Evolutionary conservation across 306 rosid species (phyloP).

Genomic region (Canavalia ensiformis): DNA sequence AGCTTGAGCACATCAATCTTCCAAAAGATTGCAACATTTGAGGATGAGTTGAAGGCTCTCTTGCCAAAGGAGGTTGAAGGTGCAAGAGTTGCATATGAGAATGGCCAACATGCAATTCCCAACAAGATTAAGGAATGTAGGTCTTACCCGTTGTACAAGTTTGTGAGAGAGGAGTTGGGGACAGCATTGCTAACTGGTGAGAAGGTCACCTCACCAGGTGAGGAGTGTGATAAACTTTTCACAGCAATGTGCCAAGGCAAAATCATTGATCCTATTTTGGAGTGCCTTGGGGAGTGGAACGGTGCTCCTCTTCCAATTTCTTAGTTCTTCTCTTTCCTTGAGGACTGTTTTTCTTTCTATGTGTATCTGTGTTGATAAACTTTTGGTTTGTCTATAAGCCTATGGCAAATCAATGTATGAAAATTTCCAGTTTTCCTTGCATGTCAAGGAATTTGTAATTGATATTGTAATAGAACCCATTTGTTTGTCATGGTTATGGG

Average conservation of each 20-base stretch:
- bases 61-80: slow-evolving; percentile 87
- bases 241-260: slow-evolving; percentile 82
- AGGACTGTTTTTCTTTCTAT: slow-evolving; percentile 33
- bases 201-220: slow-evolving; percentile 74
- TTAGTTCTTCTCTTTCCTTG: slow-evolving; percentile 41
- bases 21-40: slow-evolving; percentile 80
- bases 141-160: slow-evolving; percentile 85
- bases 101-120: slow-evolving; percentile 56
- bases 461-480: slow-evolving; percentile 42
- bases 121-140: slow-evolving; percentile 81
- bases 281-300: slow-evolving; percentile 80
- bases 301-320: slow-evolving; percentile 87
- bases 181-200: slow-evolving; percentile 73
- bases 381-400: slow-evolving; percentile 48
- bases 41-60: slow-evolving; percentile 70
- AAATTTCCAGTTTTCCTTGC: slow-evolving; percentile 26
- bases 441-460: slow-evolving; percentile 36
- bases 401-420: slow-evolving; percentile 41
- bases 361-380: slow-evolving; percentile 23
- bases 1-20: slow-evolving; percentile 75
- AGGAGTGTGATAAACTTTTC: slow-evolving; percentile 82
- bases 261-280: slow-evolving; percentile 82
- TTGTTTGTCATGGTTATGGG: slow-evolving; percentile 43
- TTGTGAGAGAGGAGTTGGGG: slow-evolving; percentile 79
- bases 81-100: slow-evolving; percentile 65